These are phyloP conservation scores for Aureobasidium musti DNA, from an alignment of 2,329 filamentous ascomycete species.

Conservation along the genomic window DNA sequence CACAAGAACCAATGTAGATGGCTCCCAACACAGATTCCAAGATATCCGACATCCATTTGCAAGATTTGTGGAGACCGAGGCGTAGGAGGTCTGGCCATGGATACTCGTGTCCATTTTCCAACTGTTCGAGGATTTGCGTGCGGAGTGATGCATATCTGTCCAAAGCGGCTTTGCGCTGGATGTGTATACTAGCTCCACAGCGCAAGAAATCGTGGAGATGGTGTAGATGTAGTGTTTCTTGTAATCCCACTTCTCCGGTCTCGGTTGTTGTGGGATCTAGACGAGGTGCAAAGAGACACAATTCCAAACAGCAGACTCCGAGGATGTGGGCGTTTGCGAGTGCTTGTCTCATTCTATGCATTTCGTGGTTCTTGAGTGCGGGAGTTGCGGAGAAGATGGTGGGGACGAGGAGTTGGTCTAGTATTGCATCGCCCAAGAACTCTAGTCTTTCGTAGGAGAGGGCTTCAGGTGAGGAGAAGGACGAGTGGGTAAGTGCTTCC, in stretches of 20 bases:
- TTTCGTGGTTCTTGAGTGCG: conserved; percentile 57
- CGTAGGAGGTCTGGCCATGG: conserved; percentile 74
- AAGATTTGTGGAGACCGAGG: conserved; percentile 54
- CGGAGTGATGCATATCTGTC: conserved; percentile 54
- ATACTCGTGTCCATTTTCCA: conserved; percentile 59
- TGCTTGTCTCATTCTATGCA: conserved; percentile 75
- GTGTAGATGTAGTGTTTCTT: conserved; percentile 16
- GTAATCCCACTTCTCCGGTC: conserved; percentile 27
- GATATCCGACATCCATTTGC: conserved; percentile 82
- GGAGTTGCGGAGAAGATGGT: conserved; percentile 58
- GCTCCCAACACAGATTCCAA: conserved; percentile 80
- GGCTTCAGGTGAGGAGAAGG: conserved; percentile 53
- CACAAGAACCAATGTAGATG: conserved; percentile 75
- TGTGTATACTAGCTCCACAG: conserved; percentile 48
- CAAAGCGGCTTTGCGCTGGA: conserved; percentile 50
- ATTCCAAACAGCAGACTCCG: conserved; percentile 71
- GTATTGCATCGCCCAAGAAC: conserved; percentile 81
- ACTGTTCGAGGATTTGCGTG: conserved; percentile 51
- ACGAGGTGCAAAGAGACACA: conserved; percentile 43
- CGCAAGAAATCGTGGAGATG: conserved; percentile 40
- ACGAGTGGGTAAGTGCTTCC: conserved; percentile 80
- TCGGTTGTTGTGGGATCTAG: not conserved
- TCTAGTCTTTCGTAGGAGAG: conserved; percentile 74
- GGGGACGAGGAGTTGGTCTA: conserved; percentile 73
- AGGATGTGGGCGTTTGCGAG: conserved; percentile 80